A percentile compares a stretch with the other conserved stretches of the same genome.
These are phyloP conservation scores for Talaromyces verruculosus DNA, from an alignment of 2,329 filamentous ascomycete species.

Conservation along the genomic window DNA sequence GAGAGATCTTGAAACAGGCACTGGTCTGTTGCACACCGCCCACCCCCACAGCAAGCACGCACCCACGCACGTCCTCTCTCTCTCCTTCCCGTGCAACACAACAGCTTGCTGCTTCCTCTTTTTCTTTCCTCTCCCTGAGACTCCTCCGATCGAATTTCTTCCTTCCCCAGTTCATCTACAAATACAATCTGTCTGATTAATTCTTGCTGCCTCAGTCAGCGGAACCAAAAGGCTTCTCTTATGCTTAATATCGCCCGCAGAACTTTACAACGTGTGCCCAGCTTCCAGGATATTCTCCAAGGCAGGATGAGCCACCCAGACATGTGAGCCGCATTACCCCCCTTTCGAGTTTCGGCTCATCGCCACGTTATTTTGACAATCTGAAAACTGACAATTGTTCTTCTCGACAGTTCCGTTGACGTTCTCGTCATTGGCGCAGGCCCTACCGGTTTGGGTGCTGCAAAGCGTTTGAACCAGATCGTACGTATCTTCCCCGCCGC, in stretches of 20 bases:
- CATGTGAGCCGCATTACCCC: conserved; percentile 37
- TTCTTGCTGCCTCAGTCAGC: conserved; percentile 29
- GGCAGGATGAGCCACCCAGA: conserved; percentile 49
- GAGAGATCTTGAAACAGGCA: conserved; percentile 8
- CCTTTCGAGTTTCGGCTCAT: neutral
- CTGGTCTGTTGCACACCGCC: conserved; percentile 17
- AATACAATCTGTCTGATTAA: conserved; percentile 26
- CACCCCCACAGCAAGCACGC: conserved; percentile 19
- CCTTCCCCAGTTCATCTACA: conserved; percentile 13
- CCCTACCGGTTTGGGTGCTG: conserved; percentile 94
- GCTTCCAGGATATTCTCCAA: conserved; percentile 49
- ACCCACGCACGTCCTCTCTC: conserved; percentile 1
- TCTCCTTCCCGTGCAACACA: conserved; percentile 10
- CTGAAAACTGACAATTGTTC: conserved; percentile 22
- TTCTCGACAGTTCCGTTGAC: conserved; percentile 72
- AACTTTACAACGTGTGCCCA: conserved; percentile 46
- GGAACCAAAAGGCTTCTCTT: conserved; percentile 36
- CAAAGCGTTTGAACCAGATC: conserved; percentile 95
- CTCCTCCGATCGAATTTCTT: conserved; percentile 9
- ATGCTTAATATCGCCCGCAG: conserved; percentile 47
- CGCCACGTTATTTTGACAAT: neutral
- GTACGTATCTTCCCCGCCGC: conserved; percentile 55
- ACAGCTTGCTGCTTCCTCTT: conserved; percentile 12
- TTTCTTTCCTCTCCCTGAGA: conserved; percentile 26
- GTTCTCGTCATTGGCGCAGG: conserved; percentile 97